These are phyloP conservation scores for Cercospora janseana DNA, from an alignment of 2,329 filamentous ascomycete genomes.

Conservation along the genomic window DNA sequence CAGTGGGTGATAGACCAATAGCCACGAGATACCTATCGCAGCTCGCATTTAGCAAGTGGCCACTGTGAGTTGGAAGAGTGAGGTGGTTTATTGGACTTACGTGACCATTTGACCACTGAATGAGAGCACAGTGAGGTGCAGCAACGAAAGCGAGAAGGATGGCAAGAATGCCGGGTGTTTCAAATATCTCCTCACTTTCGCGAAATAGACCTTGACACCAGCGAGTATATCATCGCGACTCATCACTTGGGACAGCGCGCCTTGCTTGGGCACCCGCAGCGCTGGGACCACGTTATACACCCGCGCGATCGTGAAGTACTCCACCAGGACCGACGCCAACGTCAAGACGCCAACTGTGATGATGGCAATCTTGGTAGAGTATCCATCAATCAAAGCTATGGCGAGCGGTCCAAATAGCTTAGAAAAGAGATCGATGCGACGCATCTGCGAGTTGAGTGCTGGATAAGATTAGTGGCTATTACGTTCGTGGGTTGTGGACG, in stretches of 20 bases:
- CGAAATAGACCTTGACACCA: slow-evolving; percentile 16
- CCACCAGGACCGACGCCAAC: slow-evolving; percentile 47
- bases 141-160: slow-evolving; percentile 58
- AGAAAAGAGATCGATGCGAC: slow-evolving; percentile 59
- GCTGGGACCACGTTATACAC: slow-evolving; percentile 40
- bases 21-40: slow-evolving; percentile 46
- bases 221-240: slow-evolving; percentile 6
- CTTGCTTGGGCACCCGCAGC: slow-evolving; percentile 21
- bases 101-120: slow-evolving; percentile 65
- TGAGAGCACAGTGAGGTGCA: slow-evolving; percentile 62
- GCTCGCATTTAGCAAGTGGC: too few species aligned
- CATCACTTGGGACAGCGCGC: not conserved
- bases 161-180: slow-evolving; percentile 58
- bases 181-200: slow-evolving; percentile 46
- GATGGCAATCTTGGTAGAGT: slow-evolving; percentile 52
- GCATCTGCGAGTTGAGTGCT: slow-evolving; percentile 58
- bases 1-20: slow-evolving; percentile 51
- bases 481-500: not conserved
- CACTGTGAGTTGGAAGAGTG: too few species aligned
- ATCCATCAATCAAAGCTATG: slow-evolving; percentile 51
- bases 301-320: slow-evolving; percentile 55
- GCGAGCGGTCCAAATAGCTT: slow-evolving; percentile 56
- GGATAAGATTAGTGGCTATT: slow-evolving; percentile 21
- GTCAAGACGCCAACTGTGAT: slow-evolving; percentile 53
- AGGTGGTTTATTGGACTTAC: slow-evolving; percentile 43